Conservation (phyloP, 768 basidiomycete genomes). For the Boletellus sp. region DNA sequence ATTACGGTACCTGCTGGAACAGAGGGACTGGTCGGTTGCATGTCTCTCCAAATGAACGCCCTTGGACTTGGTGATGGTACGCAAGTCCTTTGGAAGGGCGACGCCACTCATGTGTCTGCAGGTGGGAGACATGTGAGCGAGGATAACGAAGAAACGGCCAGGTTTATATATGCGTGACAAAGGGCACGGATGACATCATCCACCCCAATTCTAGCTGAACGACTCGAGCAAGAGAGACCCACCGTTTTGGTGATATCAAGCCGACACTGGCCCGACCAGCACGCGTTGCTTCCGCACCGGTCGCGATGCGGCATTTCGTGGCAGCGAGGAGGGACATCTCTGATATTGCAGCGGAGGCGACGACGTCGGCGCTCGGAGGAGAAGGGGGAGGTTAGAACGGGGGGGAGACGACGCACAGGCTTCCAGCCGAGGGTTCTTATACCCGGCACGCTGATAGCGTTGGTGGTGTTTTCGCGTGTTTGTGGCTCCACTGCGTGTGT, state of each 20-base stretch:
- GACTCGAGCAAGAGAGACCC: background rate
- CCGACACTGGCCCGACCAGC: background rate
- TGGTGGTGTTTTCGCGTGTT: background rate
- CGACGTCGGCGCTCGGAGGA: no score
- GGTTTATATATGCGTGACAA: constrained; percentile 6
- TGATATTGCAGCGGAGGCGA: no score
- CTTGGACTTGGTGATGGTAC: constrained; percentile 34
- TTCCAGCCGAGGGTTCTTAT: no score
- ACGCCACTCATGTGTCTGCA: constrained; percentile 39
- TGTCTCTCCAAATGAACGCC: constrained; percentile 30
- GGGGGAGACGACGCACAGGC: no score
- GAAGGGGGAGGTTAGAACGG: no score
- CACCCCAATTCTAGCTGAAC: constrained; percentile 5
- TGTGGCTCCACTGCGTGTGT: background rate
- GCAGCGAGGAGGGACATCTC: background rate
- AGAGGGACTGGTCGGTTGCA: constrained; percentile 30
- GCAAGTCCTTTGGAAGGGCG: constrained; percentile 37
- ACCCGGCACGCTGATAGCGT: no score
- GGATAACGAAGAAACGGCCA: background rate
- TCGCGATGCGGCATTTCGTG: background rate
- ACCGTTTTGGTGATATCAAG: background rate
- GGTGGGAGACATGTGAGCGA: constrained; percentile 12
- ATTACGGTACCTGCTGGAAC: constrained; percentile 34
- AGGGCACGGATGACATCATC: constrained; percentile 22
- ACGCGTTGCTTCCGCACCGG: background rate